Evolutionary conservation across 2,329 filamentous ascomycete species (phyloP).

Genomic region (Mollisia scopiformis): DNA sequence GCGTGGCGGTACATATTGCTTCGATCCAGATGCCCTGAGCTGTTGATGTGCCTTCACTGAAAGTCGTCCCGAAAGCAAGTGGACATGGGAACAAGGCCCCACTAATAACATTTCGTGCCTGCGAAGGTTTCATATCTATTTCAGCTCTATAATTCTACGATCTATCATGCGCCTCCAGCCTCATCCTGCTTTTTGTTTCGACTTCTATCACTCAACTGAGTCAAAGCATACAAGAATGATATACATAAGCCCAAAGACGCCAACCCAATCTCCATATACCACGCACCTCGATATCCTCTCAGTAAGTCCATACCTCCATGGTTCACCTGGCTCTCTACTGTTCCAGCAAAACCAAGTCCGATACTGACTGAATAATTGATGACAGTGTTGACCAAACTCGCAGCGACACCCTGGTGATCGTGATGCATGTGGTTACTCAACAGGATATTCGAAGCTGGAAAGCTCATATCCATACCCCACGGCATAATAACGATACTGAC

Average conservation of each 20-base stretch:
- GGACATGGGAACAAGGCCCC: neutral
- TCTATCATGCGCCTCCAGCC: neutral
- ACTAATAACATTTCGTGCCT: neutral
- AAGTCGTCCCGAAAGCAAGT: constrained; percentile 45
- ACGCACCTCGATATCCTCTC: constrained; percentile 42
- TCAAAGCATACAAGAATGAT: constrained; percentile 37
- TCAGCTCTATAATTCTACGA: neutral
- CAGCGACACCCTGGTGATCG: constrained; percentile 54
- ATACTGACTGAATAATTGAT: constrained; percentile 46
- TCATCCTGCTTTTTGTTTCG: neutral
- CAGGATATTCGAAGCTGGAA: constrained; percentile 54
- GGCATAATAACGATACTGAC: constrained; percentile 58
- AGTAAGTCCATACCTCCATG: constrained; percentile 31
- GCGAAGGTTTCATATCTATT: neutral
- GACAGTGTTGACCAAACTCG: constrained; percentile 50
- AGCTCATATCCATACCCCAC: constrained; percentile 61
- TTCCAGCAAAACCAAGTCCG: constrained; percentile 48
- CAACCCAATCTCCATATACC: constrained; percentile 45
- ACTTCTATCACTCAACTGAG: constrained; percentile 16
- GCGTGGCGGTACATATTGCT: constrained; percentile 49
- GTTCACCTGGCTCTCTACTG: constrained; percentile 37
- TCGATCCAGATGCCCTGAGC: constrained; percentile 52
- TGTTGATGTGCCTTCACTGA: constrained; percentile 42
- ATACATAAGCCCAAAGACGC: constrained; percentile 40
- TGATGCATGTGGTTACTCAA: constrained; percentile 52